Evolutionary conservation across 108 stramenopile species (phyloP), one percentile per base, ranked within the genome.

Genomic region (Pseudonitzschia multistriata): DNA sequence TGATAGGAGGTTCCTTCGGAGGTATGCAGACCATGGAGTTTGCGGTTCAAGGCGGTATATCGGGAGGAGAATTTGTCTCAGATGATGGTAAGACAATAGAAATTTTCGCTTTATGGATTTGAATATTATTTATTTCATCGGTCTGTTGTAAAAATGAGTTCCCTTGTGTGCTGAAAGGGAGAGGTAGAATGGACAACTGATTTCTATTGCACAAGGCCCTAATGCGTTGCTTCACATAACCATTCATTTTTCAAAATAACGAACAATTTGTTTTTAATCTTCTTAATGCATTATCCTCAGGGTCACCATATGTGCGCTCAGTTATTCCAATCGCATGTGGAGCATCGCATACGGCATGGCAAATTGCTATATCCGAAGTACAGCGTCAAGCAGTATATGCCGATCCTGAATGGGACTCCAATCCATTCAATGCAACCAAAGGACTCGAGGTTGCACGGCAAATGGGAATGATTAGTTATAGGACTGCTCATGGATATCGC

Each of bases 11-110:
- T 1, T 90, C 86, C 67, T 93, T 97, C 82, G 96, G 96, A 31
- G 96, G 96, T 10, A 97, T 97, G 96, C 96, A 97, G 63, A 84
- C 89, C 22, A 85, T 97, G 81, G 96, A 97, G 68, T 95, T 88
- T 82, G 89, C 84, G 19, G 87, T 91, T 47, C 89, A 93, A 69
- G 94, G 78, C 4, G 88, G 90, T 10, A 83, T 86, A 40, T 69
- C 79, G 14, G 45, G 82, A 30, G 68, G 65, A 40, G 73, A 74
- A 10, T 80, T 71, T 59, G 34, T 52, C 14, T 14, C 72, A 14
- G 57, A 67, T 36, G 66, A 74, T 63, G 77, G 83, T 78, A 71
- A 52, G 77, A 8, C 1, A 8, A 42, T 68, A 40, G 7, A 8
- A 19, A 49, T 5, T 42, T 42, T 8, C 22, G 21, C 22, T 25